Evolutionary conservation across 2,329 filamentous ascomycete genomes (phyloP).

Genomic region (Madurella mycetomatis): DNA sequence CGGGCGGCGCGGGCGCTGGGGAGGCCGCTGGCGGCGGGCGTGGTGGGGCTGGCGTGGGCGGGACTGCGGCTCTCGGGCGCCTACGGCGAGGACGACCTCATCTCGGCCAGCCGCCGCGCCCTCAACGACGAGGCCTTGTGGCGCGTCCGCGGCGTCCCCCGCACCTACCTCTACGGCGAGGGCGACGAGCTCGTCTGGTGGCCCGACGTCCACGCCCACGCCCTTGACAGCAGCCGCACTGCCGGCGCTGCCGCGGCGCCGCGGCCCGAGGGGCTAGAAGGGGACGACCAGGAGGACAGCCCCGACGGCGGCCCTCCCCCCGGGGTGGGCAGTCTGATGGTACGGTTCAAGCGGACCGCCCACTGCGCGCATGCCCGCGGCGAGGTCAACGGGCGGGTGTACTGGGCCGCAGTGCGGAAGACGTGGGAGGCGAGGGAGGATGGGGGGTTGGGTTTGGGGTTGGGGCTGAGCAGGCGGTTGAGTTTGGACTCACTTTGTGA

Average conservation of each 20-base stretch:
- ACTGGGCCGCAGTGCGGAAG: slow-evolving; percentile 24
- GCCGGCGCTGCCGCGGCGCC: too few species aligned
- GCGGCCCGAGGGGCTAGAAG: too few species aligned
- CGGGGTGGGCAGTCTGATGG: slow-evolving; percentile 21
- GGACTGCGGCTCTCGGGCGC: slow-evolving; percentile 11
- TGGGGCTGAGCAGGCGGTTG: slow-evolving; percentile 8
- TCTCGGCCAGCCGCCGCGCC: slow-evolving; percentile 20
- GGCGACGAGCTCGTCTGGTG: slow-evolving; percentile 24
- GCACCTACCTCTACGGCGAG: slow-evolving; percentile 26
- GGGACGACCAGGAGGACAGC: too few species aligned
- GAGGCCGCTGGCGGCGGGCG: not conserved
- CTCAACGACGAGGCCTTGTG: slow-evolving; percentile 23
- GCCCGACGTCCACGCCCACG: slow-evolving; percentile 25
- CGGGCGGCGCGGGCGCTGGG: too few species aligned
- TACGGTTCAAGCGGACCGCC: slow-evolving; percentile 21
- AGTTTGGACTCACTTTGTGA: slow-evolving; percentile 15
- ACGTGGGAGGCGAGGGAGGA: slow-evolving; percentile 24
- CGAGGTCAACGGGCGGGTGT: slow-evolving; percentile 20
- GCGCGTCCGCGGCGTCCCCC: slow-evolving; percentile 6
- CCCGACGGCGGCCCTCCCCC: too few species aligned
- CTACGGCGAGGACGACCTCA: slow-evolving; percentile 14
- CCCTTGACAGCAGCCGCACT: slow-evolving; percentile 6
- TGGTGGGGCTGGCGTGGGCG: slow-evolving; percentile 8
- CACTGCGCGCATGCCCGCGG: slow-evolving; percentile 25
- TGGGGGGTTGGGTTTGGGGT: slow-evolving; percentile 10